Percentiles rank a stretch among this genome's conserved stretches.
These are phyloP conservation scores for Leccinum pallidistipes DNA, from an alignment of 1,284 basidiomycete species.

Conservation along the genomic window DNA sequence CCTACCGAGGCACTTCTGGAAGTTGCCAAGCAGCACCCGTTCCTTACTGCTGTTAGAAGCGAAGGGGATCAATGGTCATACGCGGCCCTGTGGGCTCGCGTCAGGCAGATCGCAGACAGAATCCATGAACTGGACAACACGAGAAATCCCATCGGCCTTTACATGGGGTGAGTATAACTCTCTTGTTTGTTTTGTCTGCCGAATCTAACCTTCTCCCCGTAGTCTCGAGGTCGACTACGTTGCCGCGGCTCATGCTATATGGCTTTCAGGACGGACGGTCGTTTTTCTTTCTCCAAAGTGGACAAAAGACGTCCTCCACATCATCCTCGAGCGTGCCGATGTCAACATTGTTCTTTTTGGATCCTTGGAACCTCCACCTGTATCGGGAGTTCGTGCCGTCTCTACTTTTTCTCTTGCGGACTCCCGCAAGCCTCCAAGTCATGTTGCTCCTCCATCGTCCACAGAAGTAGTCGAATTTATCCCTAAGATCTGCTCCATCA, in stretches of 20 bases:
- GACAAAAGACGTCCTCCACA: conserved; percentile 24
- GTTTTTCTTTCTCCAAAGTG: conserved; percentile 28
- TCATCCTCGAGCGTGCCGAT: conserved; percentile 23
- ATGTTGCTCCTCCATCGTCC: conserved; percentile 14
- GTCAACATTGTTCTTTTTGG: conserved; percentile 26
- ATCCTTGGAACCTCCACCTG: conserved; percentile 11
- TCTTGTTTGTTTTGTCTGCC: neutral
- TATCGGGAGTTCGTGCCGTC: conserved; percentile 14
- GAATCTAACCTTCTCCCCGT: neutral
- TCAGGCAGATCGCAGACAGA: conserved; percentile 25
- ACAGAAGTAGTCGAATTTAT: conserved; percentile 18
- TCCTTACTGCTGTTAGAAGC: conserved; percentile 21
- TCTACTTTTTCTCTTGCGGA: conserved; percentile 22
- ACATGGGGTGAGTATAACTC: conserved; percentile 16
- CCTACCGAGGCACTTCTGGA: conserved; percentile 33
- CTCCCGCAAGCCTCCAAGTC: conserved; percentile 9
- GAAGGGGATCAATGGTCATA: conserved; percentile 29
- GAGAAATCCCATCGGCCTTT: conserved; percentile 26
- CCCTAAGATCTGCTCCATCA: conserved; percentile 30
- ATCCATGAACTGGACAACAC: conserved; percentile 25
- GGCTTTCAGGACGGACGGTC: conserved; percentile 31
- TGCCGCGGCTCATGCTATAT: conserved; percentile 32
- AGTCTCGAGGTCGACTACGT: conserved; percentile 33
- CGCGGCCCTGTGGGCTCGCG: conserved; percentile 31
- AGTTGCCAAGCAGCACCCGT: conserved; percentile 31